These are phyloP conservation scores for Pestalotiopsis sp. DNA, from an alignment of 2,329 filamentous ascomycete species.

Conservation along the genomic window DNA sequence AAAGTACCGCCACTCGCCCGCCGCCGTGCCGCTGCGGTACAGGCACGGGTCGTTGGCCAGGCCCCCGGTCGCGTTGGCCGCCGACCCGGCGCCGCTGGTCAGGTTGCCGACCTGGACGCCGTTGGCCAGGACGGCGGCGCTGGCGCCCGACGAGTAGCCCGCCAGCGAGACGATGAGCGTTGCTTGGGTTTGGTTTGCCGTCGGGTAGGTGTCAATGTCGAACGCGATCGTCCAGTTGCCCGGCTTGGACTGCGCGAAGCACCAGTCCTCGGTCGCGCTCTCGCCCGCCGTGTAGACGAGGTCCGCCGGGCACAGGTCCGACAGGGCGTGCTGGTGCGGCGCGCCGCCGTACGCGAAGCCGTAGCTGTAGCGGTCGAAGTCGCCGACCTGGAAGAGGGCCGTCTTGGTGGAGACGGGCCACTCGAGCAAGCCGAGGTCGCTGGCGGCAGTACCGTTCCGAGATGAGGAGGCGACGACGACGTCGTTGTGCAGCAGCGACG, in stretches of 20 bases:
- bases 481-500: constrained; percentile 42
- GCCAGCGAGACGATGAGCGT: constrained; percentile 45
- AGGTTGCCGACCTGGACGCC: constrained; percentile 41
- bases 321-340: constrained; percentile 46
- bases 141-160: constrained; percentile 44
- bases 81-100: constrained; percentile 28
- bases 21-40: constrained; percentile 48
- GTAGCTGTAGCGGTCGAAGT: constrained; percentile 46
- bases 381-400: constrained; percentile 51
- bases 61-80: background rate
- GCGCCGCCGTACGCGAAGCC: constrained; percentile 46
- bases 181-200: constrained; percentile 24
- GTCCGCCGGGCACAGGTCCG: constrained; percentile 45
- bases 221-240: constrained; percentile 40
- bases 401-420: constrained; percentile 42
- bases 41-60: constrained; percentile 46
- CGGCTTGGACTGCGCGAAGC: constrained; percentile 45
- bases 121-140: constrained; percentile 43
- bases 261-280: constrained; percentile 46
- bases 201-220: constrained; percentile 11
- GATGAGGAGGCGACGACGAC: constrained; percentile 32
- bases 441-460: constrained; percentile 28
- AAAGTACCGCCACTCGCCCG: constrained; percentile 49
- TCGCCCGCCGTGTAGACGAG: constrained; percentile 45
- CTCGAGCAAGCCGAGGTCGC: constrained; percentile 38